These are phyloP conservation scores for Cladosporium phlei DNA, from an alignment of 2,329 filamentous ascomycete genomes.

Conservation along the genomic window DNA sequence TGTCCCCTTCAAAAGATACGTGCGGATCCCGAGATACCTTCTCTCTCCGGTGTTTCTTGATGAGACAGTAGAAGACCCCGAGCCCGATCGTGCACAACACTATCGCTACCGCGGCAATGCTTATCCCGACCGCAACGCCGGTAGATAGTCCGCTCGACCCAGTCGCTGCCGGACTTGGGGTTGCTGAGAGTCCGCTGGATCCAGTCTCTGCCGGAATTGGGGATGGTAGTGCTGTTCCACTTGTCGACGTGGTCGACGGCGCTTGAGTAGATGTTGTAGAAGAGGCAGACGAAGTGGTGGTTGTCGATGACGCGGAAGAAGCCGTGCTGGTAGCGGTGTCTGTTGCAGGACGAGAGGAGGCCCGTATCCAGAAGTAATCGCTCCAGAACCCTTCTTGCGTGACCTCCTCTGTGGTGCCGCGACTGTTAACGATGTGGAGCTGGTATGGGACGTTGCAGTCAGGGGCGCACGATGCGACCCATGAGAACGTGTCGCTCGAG, in stretches of 20 bases:
- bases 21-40: background rate
- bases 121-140: background rate
- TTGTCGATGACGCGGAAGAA: background rate
- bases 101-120: background rate
- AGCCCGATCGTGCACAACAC: background rate
- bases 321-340: background rate
- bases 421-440: background rate
- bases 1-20: background rate
- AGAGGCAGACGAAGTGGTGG: background rate
- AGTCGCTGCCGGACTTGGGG: background rate
- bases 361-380: background rate
- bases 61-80: background rate
- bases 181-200: too few species aligned
- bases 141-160: background rate
- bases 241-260: background rate
- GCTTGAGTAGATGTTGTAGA: background rate
- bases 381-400: background rate
- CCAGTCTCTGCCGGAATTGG: background rate
- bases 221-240: background rate
- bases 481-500: background rate
- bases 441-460: background rate
- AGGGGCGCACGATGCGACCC: background rate
- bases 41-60: background rate
- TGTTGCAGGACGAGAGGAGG: background rate
- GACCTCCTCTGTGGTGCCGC: background rate